Conservation (phyloP, 345 rosid species). For the Syzygium oleosum region DNA sequence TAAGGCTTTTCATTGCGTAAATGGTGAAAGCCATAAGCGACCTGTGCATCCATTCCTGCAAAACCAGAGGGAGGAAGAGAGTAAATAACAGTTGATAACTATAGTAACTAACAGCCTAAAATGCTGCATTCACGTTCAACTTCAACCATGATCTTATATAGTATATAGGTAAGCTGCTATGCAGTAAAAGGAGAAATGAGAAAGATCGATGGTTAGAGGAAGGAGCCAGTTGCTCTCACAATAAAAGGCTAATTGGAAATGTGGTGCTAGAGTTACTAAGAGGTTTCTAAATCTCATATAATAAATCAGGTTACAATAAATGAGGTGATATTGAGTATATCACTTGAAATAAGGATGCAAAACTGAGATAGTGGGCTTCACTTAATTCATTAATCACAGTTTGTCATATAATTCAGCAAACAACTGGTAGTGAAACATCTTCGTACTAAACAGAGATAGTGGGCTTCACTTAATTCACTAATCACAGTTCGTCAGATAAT, state of each 20-base stretch:
- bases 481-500: background rate
- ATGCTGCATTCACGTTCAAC: background rate
- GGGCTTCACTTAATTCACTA: background rate
- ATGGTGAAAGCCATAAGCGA: constrained; percentile 95
- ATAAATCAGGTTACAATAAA: background rate
- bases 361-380: background rate
- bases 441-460: background rate
- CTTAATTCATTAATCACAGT: background rate
- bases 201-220: background rate
- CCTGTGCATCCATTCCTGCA: constrained; percentile 98
- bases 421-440: background rate
- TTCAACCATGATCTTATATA: background rate
- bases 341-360: background rate
- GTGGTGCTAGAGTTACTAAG: background rate
- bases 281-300: background rate
- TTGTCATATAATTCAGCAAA: background rate
- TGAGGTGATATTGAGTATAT: background rate
- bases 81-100: background rate
- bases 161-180: background rate
- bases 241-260: background rate
- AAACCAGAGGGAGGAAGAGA: background rate
- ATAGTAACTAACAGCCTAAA: background rate
- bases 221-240: background rate
- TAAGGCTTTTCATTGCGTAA: constrained; percentile 87
- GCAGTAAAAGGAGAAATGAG: background rate